These are phyloP conservation scores for Hygrocybe punicea DNA, from an alignment of 768 basidiomycete genomes.

Conservation along the genomic window DNA sequence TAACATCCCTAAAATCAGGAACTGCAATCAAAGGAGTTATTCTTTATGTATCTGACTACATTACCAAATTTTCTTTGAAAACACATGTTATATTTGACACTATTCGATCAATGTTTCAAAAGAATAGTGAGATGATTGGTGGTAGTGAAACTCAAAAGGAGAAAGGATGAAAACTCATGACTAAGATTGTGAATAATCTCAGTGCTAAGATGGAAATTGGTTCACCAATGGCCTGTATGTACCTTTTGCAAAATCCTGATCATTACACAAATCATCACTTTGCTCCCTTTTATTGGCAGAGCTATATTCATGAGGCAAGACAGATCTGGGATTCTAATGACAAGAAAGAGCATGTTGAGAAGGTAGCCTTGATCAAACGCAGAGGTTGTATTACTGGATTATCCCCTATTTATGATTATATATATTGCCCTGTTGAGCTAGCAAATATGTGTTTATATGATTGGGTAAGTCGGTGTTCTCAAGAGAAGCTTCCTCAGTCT, in stretches of 20 bases:
- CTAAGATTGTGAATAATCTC: no score
- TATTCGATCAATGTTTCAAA: no score
- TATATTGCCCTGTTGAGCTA: conserved; percentile 12
- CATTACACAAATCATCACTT: not conserved
- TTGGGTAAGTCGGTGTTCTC: conserved; percentile 10
- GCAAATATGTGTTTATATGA: conserved; percentile 14
- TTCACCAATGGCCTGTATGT: no score
- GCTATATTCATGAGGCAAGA: not conserved
- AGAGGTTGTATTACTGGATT: conserved; percentile 15
- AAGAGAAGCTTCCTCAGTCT: not conserved
- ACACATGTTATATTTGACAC: no score
- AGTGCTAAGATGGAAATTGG: no score
- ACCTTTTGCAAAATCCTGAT: not conserved
- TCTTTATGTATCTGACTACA: conserved; percentile 30
- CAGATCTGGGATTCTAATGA: not conserved
- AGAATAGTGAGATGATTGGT: no score
- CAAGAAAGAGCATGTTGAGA: conserved; percentile 2
- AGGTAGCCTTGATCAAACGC: conserved; percentile 19
- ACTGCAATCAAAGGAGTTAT: no score
- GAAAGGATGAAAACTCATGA: no score
- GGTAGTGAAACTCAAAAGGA: no score
- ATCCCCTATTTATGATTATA: conserved; percentile 16
- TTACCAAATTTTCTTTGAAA: conserved; percentile 24
- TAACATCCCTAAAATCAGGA: no score
- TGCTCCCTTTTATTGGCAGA: not conserved